Evolutionary conservation across 129 eudicot species (phyloP).

Genomic region (Sambucus nigra): DNA sequence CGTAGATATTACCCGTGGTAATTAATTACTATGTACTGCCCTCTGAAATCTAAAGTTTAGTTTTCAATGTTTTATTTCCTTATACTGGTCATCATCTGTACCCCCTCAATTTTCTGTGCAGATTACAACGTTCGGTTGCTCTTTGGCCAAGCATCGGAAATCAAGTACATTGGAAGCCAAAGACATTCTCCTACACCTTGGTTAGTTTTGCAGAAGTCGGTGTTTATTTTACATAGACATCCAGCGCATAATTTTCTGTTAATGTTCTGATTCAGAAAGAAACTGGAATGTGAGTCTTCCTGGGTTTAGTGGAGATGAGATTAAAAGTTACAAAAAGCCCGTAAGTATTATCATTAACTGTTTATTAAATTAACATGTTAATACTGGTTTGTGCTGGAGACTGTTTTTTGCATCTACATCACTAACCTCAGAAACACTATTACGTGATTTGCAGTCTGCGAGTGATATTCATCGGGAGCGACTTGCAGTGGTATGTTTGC

Average conservation of each 20-base stretch:
- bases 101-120: slow-evolving; percentile 14
- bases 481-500: slow-evolving; percentile 59
- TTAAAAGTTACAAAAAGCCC: slow-evolving; percentile 70
- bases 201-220: slow-evolving; percentile 29
- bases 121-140: slow-evolving; percentile 90
- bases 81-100: not conserved
- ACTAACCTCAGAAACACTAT: not conserved
- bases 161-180: slow-evolving; percentile 84
- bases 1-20: too few species aligned
- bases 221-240: not conserved
- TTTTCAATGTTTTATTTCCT: not conserved
- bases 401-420: too few species aligned
- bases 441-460: slow-evolving; percentile 36
- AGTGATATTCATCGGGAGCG: slow-evolving; percentile 80
- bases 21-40: too few species aligned
- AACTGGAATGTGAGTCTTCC: slow-evolving; percentile 95
- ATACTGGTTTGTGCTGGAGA: not conserved
- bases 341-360: slow-evolving; percentile 23
- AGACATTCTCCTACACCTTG: slow-evolving; percentile 86
- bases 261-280: slow-evolving; percentile 44
- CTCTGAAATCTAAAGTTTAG: not conserved
- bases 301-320: slow-evolving; percentile 91
- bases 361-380: not conserved
- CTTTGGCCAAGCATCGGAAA: slow-evolving; percentile 93
- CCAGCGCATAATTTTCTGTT: slow-evolving; percentile 9